Base-by-base conservation (phyloP, 208 protist genomes). In the Phytomonas sp. region DNA sequence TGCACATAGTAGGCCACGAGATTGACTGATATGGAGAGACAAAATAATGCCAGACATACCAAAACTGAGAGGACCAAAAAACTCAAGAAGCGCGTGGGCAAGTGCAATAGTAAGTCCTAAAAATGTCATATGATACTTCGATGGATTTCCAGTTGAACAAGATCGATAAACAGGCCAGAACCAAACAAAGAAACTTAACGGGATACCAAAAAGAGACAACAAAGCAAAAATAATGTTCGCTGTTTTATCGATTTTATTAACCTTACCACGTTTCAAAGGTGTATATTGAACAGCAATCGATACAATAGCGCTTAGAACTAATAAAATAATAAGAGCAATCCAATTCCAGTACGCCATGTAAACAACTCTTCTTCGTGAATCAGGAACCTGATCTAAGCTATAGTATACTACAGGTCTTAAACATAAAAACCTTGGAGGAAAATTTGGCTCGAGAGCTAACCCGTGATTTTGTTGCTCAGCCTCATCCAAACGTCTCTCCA, bases 381-480 rank as follows among this genome's bases (percentile, higher is more conserved):
- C 67, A 10, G 82, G 74, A 52, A 93, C 79, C 23, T 23, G 52
- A 16, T 75, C 70, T 31, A 93, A 72, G 40, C 77, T 82, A 64
- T 93, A 83, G 70, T 84, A 80, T n/a, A 93, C 81, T 12, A 93
- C 64, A 1, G 88, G 88, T 19, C 70, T 74, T 32, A 93, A 81
- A 67, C 82, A 93, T 36, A 93, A 73, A 59, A 93, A 81, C 62
- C 82, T 89, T 6, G 66, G 87, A 14, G 88, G 88, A 63, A 93
- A 89, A 66, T 93, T 93, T 0, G 88, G 78, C 56, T 32, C 23
- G n/a, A 77, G 64, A 14, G 69, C 68, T 7, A 79, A 3, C 29
- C 65, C 64, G 0, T 4, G 16, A 11, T 71, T 80, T 5, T 49
- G 14, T n/a, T 34, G 61, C 65, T 81, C 77, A n/a, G 74, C 72